Evolutionary conservation across 2,329 filamentous ascomycete species (phyloP).

Genomic region (Helotiales sp.): DNA sequence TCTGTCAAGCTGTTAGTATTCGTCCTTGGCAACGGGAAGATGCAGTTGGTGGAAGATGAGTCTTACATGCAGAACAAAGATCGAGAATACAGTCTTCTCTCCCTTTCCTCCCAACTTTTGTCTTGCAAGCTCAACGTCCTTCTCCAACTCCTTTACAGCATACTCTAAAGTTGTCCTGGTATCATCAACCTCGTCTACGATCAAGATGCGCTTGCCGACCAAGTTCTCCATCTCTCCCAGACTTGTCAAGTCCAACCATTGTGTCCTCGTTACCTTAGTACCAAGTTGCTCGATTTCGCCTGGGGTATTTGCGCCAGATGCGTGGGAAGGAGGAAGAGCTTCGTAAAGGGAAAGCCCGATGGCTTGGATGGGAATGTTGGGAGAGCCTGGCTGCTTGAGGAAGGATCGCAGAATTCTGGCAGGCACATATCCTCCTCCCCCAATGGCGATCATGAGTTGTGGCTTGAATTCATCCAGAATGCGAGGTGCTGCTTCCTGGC

Average conservation of each 20-base stretch:
- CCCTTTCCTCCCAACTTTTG: conserved; percentile 71
- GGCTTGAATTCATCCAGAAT: conserved; percentile 89
- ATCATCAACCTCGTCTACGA: conserved; percentile 95
- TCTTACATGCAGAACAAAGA: conserved; percentile 89
- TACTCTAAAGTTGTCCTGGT: conserved; percentile 94
- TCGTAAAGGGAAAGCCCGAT: conserved; percentile 98
- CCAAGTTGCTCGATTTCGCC: conserved; percentile 70
- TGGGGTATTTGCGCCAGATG: conserved; percentile 54
- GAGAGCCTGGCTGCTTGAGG: conserved; percentile 82
- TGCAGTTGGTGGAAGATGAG: neutral
- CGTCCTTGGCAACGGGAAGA: neutral
- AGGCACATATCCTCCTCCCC: conserved; percentile 95
- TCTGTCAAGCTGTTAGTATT: conserved; percentile 54
- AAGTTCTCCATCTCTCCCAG: conserved; percentile 85
- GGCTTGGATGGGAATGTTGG: conserved; percentile 99
- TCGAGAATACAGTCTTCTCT: conserved; percentile 86
- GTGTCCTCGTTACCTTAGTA: conserved; percentile 94
- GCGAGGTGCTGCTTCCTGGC: conserved; percentile 79
- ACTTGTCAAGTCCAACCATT: conserved; percentile 92
- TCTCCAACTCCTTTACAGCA: conserved; percentile 88
- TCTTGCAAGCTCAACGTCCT: conserved; percentile 86
- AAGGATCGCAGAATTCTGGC: conserved; percentile 97
- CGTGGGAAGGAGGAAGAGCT: conserved; percentile 65
- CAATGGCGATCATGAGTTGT: conserved; percentile 97
- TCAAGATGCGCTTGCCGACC: conserved; percentile 88